These are phyloP conservation scores for Candida glucosophila DNA, from an alignment of 1,139 yeast species.

Conservation along the genomic window DNA sequence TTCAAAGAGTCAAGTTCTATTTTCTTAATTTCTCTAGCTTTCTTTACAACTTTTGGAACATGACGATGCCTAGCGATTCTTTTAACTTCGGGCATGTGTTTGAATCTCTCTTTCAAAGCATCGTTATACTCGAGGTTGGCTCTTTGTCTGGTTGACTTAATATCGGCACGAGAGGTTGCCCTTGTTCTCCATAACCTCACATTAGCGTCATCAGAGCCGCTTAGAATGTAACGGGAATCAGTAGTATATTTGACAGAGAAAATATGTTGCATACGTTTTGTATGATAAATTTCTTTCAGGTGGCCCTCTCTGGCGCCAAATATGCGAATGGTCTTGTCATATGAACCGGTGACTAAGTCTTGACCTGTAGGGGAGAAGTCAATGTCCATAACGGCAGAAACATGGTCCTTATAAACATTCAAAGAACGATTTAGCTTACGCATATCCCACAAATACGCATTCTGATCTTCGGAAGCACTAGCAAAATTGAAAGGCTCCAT, in stretches of 20 bases:
- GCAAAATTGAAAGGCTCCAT: constrained; percentile 96
- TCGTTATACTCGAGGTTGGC: constrained; percentile 82
- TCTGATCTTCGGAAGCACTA: constrained; percentile 90
- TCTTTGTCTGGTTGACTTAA: constrained; percentile 74
- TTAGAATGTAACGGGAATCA: constrained; percentile 78
- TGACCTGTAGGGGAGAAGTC: constrained; percentile 97
- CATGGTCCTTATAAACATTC: constrained; percentile 91
- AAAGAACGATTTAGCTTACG: constrained; percentile 72
- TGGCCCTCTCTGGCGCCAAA: constrained; percentile 76
- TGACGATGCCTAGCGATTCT: constrained; percentile 90
- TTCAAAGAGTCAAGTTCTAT: constrained; percentile 65
- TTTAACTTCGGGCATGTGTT: constrained; percentile 92
- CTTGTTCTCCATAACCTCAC: constrained; percentile 86
- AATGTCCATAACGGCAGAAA: constrained; percentile 88
- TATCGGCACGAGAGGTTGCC: constrained; percentile 76
- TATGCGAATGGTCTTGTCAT: constrained; percentile 86
- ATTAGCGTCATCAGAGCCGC: constrained; percentile 96
- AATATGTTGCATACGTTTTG: constrained; percentile 95
- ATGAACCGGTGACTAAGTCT: constrained; percentile 90
- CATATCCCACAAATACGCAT: constrained; percentile 94
- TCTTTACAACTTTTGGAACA: constrained; percentile 77
- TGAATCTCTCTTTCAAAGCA: constrained; percentile 84
- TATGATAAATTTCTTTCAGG: constrained; percentile 90
- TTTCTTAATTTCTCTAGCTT: constrained; percentile 78
- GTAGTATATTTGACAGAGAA: constrained; percentile 77